A percentile compares a stretch with the other conserved stretches of the same genome.
phyloP scores from a whole-genome alignment of 2,329 filamentous ascomycete species.

The Scedosporium dehoogii region DNA sequence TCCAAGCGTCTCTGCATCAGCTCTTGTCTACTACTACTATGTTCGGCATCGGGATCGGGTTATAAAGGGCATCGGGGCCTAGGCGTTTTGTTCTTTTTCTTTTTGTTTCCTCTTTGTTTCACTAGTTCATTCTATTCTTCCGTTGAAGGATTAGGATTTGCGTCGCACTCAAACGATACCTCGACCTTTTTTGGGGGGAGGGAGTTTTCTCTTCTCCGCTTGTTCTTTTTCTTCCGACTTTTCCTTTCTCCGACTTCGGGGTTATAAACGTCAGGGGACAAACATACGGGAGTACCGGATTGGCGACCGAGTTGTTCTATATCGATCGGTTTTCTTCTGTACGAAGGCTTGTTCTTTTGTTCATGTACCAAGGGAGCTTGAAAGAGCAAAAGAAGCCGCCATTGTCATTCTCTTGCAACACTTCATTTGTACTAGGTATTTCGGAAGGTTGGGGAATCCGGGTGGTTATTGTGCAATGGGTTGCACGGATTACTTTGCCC shows the following conservation, averaged over 20 bases:
- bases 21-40: neutral
- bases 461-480: neutral
- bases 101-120: neutral
- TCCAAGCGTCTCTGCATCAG: neutral
- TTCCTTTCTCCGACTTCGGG: neutral
- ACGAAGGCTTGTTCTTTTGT: too few relatives aligned
- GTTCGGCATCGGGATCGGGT: conserved; percentile 5
- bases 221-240: neutral
- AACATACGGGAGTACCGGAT: neutral
- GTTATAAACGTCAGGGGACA: neutral
- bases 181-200: conserved; percentile 2
- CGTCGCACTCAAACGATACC: conserved; percentile 1
- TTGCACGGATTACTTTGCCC: neutral
- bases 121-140: neutral
- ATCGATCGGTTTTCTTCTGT: too few relatives aligned
- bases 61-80: neutral
- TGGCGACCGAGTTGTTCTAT: neutral
- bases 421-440: conserved; percentile 1
- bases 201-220: neutral
- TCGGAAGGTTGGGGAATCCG: neutral
- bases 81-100: neutral
- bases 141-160: conserved; percentile 1
- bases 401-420: neutral
- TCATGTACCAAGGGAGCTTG: neutral
- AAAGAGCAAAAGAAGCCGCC: too few relatives aligned